Percentiles rank a stretch among this genome's conserved stretches.
Conservation (phyloP, 306 rosid species). For the Acmispon strigosus region DNA sequence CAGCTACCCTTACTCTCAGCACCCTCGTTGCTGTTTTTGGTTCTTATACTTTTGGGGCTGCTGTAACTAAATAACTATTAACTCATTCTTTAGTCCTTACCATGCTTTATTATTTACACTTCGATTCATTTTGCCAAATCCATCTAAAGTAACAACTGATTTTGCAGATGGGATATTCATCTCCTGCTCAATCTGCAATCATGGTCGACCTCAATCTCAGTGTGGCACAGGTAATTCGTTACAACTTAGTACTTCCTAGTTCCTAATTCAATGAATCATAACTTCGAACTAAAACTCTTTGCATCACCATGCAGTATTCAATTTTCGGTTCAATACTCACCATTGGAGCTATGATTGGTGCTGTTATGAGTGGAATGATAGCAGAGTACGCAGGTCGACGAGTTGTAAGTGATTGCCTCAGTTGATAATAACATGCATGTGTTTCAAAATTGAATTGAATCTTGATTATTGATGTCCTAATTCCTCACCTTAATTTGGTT, state of each 20-base stretch:
- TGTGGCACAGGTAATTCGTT: constrained; percentile 41
- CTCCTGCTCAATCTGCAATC: constrained; percentile 70
- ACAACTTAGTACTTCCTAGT: too few relatives aligned
- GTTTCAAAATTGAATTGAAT: too few relatives aligned
- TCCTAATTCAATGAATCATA: too few relatives aligned
- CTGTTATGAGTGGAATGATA: constrained; percentile 57
- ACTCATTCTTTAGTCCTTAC: too few relatives aligned
- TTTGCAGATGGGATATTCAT: constrained; percentile 82
- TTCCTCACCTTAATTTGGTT: too few relatives aligned
- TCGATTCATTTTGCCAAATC: not conserved
- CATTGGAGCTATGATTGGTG: constrained; percentile 87
- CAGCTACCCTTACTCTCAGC: constrained; percentile 36
- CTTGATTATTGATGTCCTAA: too few relatives aligned
- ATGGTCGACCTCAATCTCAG: constrained; percentile 54
- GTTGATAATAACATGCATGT: too few relatives aligned
- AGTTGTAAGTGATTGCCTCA: constrained; percentile 80
- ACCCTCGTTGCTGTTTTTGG: constrained; percentile 71
- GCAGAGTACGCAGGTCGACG: constrained; percentile 80
- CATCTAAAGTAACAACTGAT: not conserved
- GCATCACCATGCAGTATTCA: constrained; percentile 35
- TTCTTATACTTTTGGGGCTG: constrained; percentile 76
- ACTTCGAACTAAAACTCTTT: too few relatives aligned
- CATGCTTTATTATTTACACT: too few relatives aligned
- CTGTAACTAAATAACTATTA: too few relatives aligned
- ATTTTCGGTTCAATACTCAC: constrained; percentile 82